These are phyloP conservation scores for Solidago caesia DNA, from an alignment of 129 eudicot species.

Conservation along the genomic window DNA sequence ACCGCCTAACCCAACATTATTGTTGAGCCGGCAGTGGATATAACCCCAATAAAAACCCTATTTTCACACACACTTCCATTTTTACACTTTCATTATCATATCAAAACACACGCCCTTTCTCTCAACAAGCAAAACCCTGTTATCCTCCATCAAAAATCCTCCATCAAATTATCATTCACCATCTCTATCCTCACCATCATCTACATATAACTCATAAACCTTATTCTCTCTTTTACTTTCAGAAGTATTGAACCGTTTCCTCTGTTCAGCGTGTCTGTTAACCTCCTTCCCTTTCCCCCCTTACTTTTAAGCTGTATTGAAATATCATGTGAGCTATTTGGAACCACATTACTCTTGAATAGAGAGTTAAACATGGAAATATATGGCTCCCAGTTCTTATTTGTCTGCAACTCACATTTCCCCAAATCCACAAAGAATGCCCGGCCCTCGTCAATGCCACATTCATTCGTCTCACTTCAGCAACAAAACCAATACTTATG, in stretches of 20 bases:
- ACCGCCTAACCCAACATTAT: no score
- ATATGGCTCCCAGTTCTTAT: constrained; percentile 85
- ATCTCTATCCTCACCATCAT: no score
- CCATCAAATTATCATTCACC: no score
- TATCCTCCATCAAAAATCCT: no score
- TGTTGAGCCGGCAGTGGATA: no score
- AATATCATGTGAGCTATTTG: constrained; percentile 19
- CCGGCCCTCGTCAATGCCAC: constrained; percentile 94
- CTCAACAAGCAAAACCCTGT: no score
- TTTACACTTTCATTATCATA: no score
- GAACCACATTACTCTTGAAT: constrained; percentile 18
- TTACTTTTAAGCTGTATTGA: constrained; percentile 31
- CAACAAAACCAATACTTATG: constrained; percentile 82
- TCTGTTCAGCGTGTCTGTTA: constrained; percentile 36
- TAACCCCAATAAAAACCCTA: no score
- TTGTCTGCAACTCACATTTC: constrained; percentile 70
- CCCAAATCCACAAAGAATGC: constrained; percentile 84
- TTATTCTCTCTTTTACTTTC: constrained; percentile 47
- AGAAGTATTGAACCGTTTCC: constrained; percentile 23
- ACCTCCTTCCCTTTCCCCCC: constrained; percentile 33
- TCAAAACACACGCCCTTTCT: no score
- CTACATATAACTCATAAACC: no score
- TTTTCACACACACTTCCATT: no score
- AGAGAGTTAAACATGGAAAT: constrained; percentile 38
- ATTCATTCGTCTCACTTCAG: constrained; percentile 98